Evolutionary conservation across 352 stramenopile species (phyloP).

Genomic region (Elongisporangium undulatum): DNA sequence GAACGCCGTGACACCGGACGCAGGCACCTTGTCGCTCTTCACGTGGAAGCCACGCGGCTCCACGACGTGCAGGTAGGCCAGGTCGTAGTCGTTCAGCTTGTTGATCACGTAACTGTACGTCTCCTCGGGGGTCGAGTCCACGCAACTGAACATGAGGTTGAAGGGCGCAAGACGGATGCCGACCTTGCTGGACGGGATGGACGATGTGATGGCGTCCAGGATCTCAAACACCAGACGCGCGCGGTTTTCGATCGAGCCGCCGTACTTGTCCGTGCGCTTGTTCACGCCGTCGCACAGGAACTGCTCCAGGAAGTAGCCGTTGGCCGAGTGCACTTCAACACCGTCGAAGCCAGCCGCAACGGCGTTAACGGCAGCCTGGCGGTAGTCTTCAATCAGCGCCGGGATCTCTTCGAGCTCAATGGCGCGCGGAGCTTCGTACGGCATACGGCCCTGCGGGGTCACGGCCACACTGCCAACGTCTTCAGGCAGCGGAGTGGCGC

Average conservation of each 20-base stretch:
- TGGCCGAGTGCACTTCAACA: slow-evolving; percentile 86
- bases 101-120: slow-evolving; percentile 24
- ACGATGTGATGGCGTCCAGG: slow-evolving; percentile 32
- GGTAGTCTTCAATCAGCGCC: slow-evolving; percentile 62
- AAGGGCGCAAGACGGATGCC: slow-evolving; percentile 16
- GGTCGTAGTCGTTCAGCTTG: slow-evolving; percentile 26
- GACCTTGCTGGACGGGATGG: slow-evolving; percentile 15
- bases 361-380: slow-evolving; percentile 41
- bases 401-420: slow-evolving; percentile 71
- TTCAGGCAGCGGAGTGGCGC: slow-evolving; percentile 19
- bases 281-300: too few species aligned
- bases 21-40: slow-evolving; percentile 11
- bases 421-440: slow-evolving; percentile 38
- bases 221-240: slow-evolving; percentile 61
- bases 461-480: slow-evolving; percentile 21
- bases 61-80: too few species aligned
- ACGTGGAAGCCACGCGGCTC: slow-evolving; percentile 22
- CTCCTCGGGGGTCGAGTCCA: slow-evolving; percentile 20
- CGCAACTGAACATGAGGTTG: slow-evolving; percentile 24
- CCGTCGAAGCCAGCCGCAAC: slow-evolving; percentile 86
- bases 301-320: too few species aligned
- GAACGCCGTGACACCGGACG: slow-evolving; percentile 21
- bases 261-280: slow-evolving; percentile 76
- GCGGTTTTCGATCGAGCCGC: slow-evolving; percentile 76
- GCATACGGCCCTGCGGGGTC: slow-evolving; percentile 25